A percentile compares a stretch with the other conserved stretches of the same genome.
These are phyloP conservation scores for Alternaria triticimaculans DNA, from an alignment of 2,329 filamentous ascomycete genomes.

Conservation along the genomic window DNA sequence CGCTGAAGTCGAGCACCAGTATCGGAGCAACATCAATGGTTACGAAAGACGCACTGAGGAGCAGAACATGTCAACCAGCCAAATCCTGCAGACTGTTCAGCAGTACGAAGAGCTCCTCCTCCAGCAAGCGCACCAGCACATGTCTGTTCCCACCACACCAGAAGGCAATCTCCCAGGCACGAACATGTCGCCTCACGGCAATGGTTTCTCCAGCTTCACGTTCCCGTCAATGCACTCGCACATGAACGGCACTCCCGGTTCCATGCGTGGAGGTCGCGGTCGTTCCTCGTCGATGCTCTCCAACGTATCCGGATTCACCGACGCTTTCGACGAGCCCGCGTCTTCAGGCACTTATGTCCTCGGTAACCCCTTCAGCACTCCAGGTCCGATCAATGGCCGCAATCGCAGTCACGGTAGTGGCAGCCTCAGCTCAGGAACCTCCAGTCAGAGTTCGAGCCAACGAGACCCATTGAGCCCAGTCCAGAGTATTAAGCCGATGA, in stretches of 20 bases:
- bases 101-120: conserved; percentile 51
- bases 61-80: conserved; percentile 45
- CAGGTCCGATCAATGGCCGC: conserved; percentile 46
- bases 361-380: conserved; percentile 47
- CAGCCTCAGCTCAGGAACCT: conserved; percentile 53
- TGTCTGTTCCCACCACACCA: conserved; percentile 61
- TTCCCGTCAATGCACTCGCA: conserved; percentile 43
- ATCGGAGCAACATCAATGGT: conserved; percentile 47
- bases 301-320: conserved; percentile 59
- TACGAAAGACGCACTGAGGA: conserved; percentile 49
- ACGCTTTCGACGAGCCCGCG: conserved; percentile 49
- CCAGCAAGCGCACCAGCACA: conserved; percentile 45
- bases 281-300: conserved; percentile 61
- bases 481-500: conserved; percentile 41
- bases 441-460: conserved; percentile 48
- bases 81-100: conserved; percentile 46
- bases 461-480: conserved; percentile 49
- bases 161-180: conserved; percentile 65
- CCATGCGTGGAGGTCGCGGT: conserved; percentile 50
- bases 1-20: conserved; percentile 46
- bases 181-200: conserved; percentile 45
- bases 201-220: conserved; percentile 47
- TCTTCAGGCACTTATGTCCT: conserved; percentile 37
- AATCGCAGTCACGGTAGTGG: conserved; percentile 59
- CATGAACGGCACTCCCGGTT: conserved; percentile 42